phyloP scores from a whole-genome alignment of 148 eudicot species.

The Oxyria digyna region DNA sequence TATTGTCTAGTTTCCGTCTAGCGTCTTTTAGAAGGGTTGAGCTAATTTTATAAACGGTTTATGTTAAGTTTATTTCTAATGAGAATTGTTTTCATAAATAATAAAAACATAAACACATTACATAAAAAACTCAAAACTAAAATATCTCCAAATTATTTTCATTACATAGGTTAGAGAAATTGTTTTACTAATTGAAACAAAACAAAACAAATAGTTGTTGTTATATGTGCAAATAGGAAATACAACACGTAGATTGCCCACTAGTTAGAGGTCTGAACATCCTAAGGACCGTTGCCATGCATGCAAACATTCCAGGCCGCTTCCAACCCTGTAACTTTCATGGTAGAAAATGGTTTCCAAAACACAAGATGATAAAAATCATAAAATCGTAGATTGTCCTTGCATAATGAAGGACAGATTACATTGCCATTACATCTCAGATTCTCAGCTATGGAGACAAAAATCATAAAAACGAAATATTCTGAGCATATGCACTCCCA shows the following conservation, averaged over 20 bases:
- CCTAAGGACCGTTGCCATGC: not conserved
- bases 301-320: slow-evolving; percentile 2
- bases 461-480: not conserved
- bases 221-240: not conserved
- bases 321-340: not conserved
- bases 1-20: too few relatives aligned
- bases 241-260: not conserved
- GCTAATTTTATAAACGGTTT: too few relatives aligned
- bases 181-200: not conserved
- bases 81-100: too few relatives aligned
- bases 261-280: not conserved
- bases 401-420: not conserved
- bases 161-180: too few relatives aligned
- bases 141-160: too few relatives aligned
- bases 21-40: too few relatives aligned
- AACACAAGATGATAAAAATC: not conserved
- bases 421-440: not conserved
- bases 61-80: too few relatives aligned
- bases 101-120: too few relatives aligned
- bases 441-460: not conserved
- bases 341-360: not conserved
- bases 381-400: not conserved
- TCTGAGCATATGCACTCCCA: not conserved
- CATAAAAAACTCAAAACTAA: too few relatives aligned
- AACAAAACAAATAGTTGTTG: not conserved